Evolutionary conservation across 192 early-diverging fungal species (phyloP).

Genomic region (Backusella australiensis): DNA sequence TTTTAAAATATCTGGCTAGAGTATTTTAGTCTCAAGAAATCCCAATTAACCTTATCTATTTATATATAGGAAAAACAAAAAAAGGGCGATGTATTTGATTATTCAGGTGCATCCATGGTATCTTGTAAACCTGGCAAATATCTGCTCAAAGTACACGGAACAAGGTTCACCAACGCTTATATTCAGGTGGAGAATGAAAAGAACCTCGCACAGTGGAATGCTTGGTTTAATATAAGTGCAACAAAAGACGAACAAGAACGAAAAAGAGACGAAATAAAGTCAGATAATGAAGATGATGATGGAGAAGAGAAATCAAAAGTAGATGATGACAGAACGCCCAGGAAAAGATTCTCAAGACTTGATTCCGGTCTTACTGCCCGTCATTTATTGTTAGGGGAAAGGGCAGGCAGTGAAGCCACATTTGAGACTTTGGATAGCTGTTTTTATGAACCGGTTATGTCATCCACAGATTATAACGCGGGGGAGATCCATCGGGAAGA

Average conservation of each 20-base stretch:
- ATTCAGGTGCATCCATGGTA: constrained; percentile 1
- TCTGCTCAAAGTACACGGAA: not conserved
- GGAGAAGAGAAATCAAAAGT: not conserved
- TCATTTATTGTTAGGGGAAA: not conserved
- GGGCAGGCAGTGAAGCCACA: not conserved
- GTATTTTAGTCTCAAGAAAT: not conserved
- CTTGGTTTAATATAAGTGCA: not conserved
- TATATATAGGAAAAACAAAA: constrained; percentile 9
- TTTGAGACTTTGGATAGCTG: not conserved
- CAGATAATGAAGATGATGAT: not conserved
- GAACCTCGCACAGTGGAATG: not conserved
- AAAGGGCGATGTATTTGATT: constrained; percentile 1
- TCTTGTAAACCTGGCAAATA: not conserved
- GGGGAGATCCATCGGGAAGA: not conserved
- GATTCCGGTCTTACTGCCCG: not conserved
- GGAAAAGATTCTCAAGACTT: not conserved
- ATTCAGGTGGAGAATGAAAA: constrained; percentile 12
- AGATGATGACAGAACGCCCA: not conserved
- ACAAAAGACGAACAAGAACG: not conserved
- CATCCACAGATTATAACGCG: not conserved
- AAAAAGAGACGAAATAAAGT: not conserved
- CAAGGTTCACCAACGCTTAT: not conserved
- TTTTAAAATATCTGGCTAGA: not conserved
- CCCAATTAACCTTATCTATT: not conserved
- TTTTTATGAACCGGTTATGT: not conserved